Evolutionary conservation across 139 green algal species (phyloP).

Genomic region (Picochlorum sp.): DNA sequence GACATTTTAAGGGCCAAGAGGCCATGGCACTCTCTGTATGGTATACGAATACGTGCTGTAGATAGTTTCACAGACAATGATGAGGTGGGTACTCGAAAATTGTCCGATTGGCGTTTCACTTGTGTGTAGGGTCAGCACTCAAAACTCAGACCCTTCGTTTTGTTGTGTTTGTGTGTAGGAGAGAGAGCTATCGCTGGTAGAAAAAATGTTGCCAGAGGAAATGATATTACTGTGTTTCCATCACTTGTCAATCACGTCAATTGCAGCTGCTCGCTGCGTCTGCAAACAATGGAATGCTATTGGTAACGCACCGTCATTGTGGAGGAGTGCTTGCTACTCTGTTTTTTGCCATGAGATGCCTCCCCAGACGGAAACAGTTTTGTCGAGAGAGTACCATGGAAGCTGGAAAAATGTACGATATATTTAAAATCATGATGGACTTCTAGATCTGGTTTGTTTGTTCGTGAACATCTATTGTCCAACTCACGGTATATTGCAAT

Average conservation of each 20-base stretch:
- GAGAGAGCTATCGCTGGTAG: slow-evolving; percentile 47
- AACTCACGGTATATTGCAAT: slow-evolving; percentile 37
- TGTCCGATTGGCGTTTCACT: no score
- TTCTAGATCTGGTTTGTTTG: neutral
- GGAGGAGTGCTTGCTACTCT: slow-evolving; percentile 49
- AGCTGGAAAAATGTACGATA: no score
- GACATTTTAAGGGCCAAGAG: no score
- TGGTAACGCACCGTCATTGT: slow-evolving; percentile 37
- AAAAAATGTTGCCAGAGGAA: slow-evolving; percentile 60
- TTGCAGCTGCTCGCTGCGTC: slow-evolving; percentile 46
- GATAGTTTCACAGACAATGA: no score
- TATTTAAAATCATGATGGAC: no score
- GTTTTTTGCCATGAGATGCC: slow-evolving; percentile 28
- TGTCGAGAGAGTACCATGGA: no score
- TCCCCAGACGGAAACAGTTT: no score
- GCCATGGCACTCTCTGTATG: neutral
- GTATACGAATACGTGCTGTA: neutral
- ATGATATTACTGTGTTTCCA: slow-evolving; percentile 47
- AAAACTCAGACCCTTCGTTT: no score
- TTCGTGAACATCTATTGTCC: slow-evolving; percentile 20
- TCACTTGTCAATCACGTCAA: slow-evolving; percentile 30
- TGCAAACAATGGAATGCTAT: slow-evolving; percentile 54
- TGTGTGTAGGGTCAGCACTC: no score
- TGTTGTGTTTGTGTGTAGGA: slow-evolving; percentile 6
- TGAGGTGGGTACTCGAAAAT: no score